Evolutionary conservation across 2,329 filamentous ascomycete species (phyloP).

Genomic region (Phaeosphaeria sp.): DNA sequence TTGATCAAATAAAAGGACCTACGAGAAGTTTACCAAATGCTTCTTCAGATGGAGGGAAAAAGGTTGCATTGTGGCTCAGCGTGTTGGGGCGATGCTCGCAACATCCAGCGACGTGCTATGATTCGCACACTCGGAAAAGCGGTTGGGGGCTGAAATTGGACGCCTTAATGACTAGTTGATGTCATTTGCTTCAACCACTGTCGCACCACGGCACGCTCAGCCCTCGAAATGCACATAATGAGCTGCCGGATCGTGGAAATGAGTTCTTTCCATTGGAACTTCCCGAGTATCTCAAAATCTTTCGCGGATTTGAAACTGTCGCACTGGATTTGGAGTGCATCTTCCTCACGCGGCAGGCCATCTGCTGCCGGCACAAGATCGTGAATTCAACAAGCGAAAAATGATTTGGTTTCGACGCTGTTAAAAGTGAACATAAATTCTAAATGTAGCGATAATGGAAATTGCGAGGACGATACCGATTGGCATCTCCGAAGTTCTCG

Average conservation of each 20-base stretch:
- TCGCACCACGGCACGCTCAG: neutral
- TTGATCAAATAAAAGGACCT: neutral
- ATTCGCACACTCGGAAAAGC: neutral
- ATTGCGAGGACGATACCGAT: neutral
- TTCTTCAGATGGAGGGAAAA: neutral
- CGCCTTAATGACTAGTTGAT: neutral
- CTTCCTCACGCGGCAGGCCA: neutral
- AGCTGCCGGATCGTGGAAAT: neutral
- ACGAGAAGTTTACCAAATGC: too few relatives aligned
- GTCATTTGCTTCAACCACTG: neutral
- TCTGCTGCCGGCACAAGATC: neutral
- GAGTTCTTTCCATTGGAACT: neutral
- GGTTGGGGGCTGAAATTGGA: neutral
- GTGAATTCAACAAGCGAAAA: too few relatives aligned
- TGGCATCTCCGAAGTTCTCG: neutral
- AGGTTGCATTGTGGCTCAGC: neutral
- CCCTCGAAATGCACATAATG: neutral
- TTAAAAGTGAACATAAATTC: too few relatives aligned
- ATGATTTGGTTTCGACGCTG: too few relatives aligned
- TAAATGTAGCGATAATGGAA: too few relatives aligned
- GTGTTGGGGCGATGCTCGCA: neutral
- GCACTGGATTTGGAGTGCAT: neutral
- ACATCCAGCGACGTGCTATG: neutral
- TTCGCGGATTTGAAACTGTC: neutral
- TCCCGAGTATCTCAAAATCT: neutral